Base-by-base conservation (phyloP, 192 early-diverging fungal genomes). In the Rhizoclosmatium sp. region DNA sequence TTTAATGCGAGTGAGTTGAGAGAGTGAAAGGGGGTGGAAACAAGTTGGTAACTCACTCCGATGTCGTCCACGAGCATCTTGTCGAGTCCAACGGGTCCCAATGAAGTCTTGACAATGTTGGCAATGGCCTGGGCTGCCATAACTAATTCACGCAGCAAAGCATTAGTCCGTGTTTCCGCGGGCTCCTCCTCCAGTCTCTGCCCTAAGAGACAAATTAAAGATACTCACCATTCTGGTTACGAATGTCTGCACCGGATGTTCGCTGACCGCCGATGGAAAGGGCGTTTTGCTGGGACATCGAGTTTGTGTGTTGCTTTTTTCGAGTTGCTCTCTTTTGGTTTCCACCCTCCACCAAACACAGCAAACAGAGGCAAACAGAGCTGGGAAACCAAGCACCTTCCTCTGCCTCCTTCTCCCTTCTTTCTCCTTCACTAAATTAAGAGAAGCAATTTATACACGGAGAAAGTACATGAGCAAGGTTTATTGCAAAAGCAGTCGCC, bases 11-110 rank as follows among this genome's bases (percentile, higher is more conserved):
- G 48, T 9, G 14, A 44, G 23, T 14, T 62, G 59, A 41, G n/a
- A 41, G 54, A 39, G 46, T 23, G 16, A 47, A 47, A 31, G 59
- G 39, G 72, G 72, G 72, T 62, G 72, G 59, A 60, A 64, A 62
- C 21, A 56, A 23, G 5, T 0, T 40, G 40, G 40, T 41, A 46
- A 75, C 78, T 45, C 90, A 96, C 94, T 69, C 98, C 98, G 85
- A 99, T 96, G 79, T 99, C 98, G 85, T 99, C 97, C 16, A 99
- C 98, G 66, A 99, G 83, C 98, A 99, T 99, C 89, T 99, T 99
- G 86, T 99, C 98, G 51, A 99, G 90, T 19, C 98, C 98, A 69
- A 99, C 98, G 44, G 98, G 98, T 16, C 98, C 98, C 56, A 99
- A 88, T 42, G 97, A 99, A n/a, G 92, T 94, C 88, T 98, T 98